Percentiles rank a stretch among this genome's conserved stretches.
Conservation (phyloP, 371 early-diverging fungal species). For the Mucor piriformis region DNA sequence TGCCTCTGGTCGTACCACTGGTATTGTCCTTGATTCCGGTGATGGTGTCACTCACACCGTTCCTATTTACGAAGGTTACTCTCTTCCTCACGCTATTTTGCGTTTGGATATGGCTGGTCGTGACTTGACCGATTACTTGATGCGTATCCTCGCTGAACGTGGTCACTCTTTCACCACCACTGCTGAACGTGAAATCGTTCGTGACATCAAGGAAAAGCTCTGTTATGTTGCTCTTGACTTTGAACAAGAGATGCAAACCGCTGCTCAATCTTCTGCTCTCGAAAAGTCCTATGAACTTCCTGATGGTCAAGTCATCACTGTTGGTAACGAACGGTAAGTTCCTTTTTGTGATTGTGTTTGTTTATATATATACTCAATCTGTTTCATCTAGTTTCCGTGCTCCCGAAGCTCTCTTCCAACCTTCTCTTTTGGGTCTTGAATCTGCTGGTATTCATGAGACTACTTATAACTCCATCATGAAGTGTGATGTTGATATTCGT, state of each 20-base stretch:
- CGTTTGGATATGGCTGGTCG: constrained; percentile 96
- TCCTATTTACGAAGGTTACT: constrained; percentile 99
- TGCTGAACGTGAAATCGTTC: constrained; percentile 99
- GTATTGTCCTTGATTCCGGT: constrained; percentile 99
- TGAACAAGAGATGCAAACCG: constrained; percentile 98
- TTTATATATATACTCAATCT: neutral
- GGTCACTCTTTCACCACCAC: constrained; percentile 99
- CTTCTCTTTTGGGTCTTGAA: constrained; percentile 92
- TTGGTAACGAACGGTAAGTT: constrained; percentile 91
- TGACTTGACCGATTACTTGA: constrained; percentile 98
- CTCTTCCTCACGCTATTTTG: constrained; percentile 98
- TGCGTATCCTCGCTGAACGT: constrained; percentile 98
- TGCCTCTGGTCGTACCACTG: constrained; percentile 99
- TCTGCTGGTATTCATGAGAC: constrained; percentile 94
- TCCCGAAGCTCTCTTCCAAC: constrained; percentile 99
- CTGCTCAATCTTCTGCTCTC: constrained; percentile 88
- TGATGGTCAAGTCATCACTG: constrained; percentile 99
- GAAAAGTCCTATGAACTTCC: constrained; percentile 99
- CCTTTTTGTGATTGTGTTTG: neutral
- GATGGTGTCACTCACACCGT: constrained; percentile 99
- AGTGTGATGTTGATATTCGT: constrained; percentile 98
- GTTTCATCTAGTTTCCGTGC: constrained; percentile 85
- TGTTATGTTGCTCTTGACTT: constrained; percentile 99
- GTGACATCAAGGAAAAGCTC: constrained; percentile 99
- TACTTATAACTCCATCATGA: constrained; percentile 95